These are phyloP conservation scores for Arxiozyma slooffiae DNA, from an alignment of 1,139 yeast species.

Conservation along the genomic window DNA sequence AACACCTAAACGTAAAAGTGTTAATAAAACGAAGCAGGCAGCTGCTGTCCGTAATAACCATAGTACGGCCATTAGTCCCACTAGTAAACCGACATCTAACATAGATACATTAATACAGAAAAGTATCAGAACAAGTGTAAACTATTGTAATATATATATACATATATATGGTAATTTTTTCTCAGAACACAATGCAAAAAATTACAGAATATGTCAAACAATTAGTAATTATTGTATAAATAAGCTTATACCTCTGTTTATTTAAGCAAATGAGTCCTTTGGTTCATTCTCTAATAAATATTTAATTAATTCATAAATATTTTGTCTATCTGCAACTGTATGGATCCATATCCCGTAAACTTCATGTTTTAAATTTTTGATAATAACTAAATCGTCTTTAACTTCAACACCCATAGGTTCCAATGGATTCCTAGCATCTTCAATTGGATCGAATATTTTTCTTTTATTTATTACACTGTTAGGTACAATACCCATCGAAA, in stretches of 20 bases:
- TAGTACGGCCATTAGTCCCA: conserved; percentile 2
- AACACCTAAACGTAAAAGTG: conserved; percentile 23
- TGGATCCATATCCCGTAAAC: conserved; percentile 88
- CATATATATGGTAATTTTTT: not conserved
- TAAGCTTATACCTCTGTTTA: not conserved
- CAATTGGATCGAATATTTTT: conserved; percentile 36
- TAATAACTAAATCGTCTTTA: conserved; percentile 70
- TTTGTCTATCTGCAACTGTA: conserved; percentile 61
- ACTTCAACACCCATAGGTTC: conserved; percentile 65
- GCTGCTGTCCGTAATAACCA: not conserved
- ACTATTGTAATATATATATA: conserved; percentile 3
- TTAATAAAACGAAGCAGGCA: conserved; percentile 20
- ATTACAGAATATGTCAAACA: not conserved
- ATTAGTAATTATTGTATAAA: too few relatives aligned
- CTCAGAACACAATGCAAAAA: not conserved
- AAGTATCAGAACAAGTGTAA: not conserved
- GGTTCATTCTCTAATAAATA: conserved; percentile 29
- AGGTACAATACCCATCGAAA: conserved; percentile 69
- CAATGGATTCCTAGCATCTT: conserved; percentile 33
- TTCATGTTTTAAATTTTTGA: conserved; percentile 64
- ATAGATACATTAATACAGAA: conserved; percentile 4
- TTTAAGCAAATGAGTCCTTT: conserved; percentile 27
- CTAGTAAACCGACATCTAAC: not conserved
- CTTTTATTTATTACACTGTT: conserved; percentile 39
- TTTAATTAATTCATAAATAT: conserved; percentile 49